Conservation (phyloP, 148 eudicot species). For the Fallopia convolvulus region DNA sequence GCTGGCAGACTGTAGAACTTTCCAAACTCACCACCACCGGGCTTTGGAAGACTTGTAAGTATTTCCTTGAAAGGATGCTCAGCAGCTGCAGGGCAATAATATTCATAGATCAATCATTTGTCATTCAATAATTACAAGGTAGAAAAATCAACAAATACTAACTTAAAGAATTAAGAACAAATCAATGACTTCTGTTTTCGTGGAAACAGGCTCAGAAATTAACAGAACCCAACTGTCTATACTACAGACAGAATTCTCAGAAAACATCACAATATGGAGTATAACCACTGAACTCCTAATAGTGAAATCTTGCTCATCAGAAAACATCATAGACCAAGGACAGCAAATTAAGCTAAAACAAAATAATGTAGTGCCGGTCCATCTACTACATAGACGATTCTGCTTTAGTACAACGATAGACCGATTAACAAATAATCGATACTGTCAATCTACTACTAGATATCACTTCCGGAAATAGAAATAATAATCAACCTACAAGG, state of each 20-base stretch:
- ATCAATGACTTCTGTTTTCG: background rate
- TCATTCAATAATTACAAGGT: background rate
- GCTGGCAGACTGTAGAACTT: slow-evolving; percentile 62
- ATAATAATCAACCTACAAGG: background rate
- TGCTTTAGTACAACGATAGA: background rate
- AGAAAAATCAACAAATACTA: background rate
- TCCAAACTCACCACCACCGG: slow-evolving; percentile 72
- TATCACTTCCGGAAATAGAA: background rate
- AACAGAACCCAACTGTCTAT: background rate
- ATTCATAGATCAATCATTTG: background rate
- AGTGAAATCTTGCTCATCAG: background rate
- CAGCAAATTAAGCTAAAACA: background rate
- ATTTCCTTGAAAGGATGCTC: slow-evolving; percentile 57
- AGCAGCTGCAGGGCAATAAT: slow-evolving; percentile 30
- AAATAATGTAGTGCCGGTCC: background rate
- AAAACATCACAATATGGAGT: background rate
- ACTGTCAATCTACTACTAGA: background rate
- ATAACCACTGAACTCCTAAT: background rate
- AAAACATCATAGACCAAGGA: background rate
- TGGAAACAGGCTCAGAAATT: background rate
- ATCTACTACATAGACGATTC: background rate
- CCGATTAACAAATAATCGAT: background rate
- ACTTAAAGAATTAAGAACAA: background rate
- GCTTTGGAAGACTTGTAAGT: slow-evolving; percentile 54
- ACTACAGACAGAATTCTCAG: background rate